Conservation (phyloP, 2,329 filamentous ascomycete species). For the Cercospora sp. region DNA sequence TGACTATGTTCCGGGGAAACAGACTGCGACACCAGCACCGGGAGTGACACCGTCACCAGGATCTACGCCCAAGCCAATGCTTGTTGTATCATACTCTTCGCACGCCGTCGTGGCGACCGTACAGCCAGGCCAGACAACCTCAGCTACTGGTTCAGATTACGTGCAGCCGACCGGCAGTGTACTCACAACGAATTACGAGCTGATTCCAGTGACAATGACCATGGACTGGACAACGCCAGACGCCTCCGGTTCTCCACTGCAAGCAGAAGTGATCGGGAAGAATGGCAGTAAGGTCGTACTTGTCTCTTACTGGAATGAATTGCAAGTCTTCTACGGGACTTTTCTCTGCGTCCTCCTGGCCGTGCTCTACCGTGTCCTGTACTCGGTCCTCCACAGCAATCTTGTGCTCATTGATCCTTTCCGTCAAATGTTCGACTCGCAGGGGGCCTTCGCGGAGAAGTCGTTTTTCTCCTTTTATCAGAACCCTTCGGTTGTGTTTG, state of each 20-base stretch:
- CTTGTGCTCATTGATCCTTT: slow-evolving; percentile 25
- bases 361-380: slow-evolving; percentile 25
- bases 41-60: neutral
- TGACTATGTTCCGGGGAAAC: neutral
- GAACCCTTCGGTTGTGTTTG: neutral
- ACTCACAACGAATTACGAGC: neutral
- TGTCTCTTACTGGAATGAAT: slow-evolving; percentile 8
- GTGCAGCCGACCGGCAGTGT: neutral
- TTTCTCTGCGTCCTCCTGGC: slow-evolving; percentile 23
- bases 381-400: slow-evolving; percentile 22
- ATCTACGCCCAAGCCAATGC: neutral
- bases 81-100: neutral
- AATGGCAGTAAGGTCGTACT: neutral
- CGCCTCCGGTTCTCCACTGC: neutral
- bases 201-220: neutral
- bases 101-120: neutral
- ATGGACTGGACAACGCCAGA: neutral
- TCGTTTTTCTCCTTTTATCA: slow-evolving; percentile 28
- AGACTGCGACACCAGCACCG: neutral
- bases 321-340: slow-evolving; percentile 22
- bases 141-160: neutral
- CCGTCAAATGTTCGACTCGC: slow-evolving; percentile 18
- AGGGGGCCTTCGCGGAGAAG: slow-evolving; percentile 19
- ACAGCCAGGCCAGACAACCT: neutral
- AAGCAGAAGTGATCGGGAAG: neutral